These are phyloP conservation scores for Kodamaea anthophila DNA, from an alignment of 1,139 yeast species.

Conservation along the genomic window DNA sequence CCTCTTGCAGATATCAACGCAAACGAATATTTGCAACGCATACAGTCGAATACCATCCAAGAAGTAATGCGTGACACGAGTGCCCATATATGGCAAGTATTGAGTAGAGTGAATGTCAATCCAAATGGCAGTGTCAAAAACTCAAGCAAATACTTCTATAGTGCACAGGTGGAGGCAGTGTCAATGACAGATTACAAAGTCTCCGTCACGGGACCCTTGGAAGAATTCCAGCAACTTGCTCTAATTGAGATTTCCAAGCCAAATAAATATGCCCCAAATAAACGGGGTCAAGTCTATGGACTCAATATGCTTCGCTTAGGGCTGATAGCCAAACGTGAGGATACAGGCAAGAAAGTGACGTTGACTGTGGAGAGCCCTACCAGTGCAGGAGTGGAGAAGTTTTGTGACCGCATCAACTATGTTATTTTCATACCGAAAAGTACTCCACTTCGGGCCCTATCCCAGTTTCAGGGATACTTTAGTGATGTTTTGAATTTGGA, in stretches of 20 bases:
- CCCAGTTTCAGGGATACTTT: constrained; percentile 1
- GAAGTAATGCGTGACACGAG: constrained; percentile 7
- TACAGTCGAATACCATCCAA: constrained; percentile 2
- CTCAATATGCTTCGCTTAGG: constrained; percentile 15
- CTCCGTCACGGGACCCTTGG: not conserved
- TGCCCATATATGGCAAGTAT: constrained; percentile 16
- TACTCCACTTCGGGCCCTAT: constrained; percentile 1
- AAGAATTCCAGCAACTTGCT: constrained; percentile 8
- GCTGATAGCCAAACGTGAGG: constrained; percentile 8
- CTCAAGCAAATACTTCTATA: constrained; percentile 24
- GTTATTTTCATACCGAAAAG: constrained; percentile 8
- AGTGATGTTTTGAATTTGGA: not conserved
- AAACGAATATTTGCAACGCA: not conserved
- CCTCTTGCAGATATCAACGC: constrained; percentile 1
- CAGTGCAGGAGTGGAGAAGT: constrained; percentile 7
- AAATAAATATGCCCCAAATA: constrained; percentile 19
- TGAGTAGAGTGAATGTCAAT: constrained; percentile 17
- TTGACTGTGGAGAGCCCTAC: constrained; percentile 7
- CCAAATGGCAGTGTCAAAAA: constrained; percentile 16
- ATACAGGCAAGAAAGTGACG: constrained; percentile 1
- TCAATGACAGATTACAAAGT: constrained; percentile 6
- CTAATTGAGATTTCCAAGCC: constrained; percentile 27
- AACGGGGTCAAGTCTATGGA: constrained; percentile 22
- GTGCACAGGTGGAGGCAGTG: constrained; percentile 8
- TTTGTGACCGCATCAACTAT: constrained; percentile 10